These are phyloP conservation scores for Clarkia xantiana DNA, from an alignment of 345 rosid species.

Conservation along the genomic window DNA sequence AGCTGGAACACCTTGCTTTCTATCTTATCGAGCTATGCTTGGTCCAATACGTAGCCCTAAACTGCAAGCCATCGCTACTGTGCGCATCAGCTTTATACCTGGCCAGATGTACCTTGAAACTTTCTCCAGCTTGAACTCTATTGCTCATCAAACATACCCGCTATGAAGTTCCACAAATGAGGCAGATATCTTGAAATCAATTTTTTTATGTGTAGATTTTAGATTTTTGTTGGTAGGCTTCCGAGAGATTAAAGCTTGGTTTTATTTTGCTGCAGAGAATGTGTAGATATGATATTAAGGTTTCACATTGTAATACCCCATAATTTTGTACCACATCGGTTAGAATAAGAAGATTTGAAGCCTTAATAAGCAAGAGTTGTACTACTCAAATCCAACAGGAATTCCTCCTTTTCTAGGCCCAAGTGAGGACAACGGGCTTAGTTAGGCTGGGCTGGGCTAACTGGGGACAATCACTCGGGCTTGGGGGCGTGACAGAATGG, in stretches of 20 bases:
- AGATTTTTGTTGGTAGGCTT: too few species aligned
- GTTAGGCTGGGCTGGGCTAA: too few species aligned
- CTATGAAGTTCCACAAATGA: conserved; percentile 49
- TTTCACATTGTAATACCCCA: too few species aligned
- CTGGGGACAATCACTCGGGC: too few species aligned
- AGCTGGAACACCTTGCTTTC: conserved; percentile 78
- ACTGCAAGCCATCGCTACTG: conserved; percentile 65
- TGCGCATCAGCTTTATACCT: conserved; percentile 86
- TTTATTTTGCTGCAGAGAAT: conserved; percentile 38
- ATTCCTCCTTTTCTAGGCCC: too few species aligned
- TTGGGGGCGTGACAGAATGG: too few species aligned
- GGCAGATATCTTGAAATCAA: conserved; percentile 18
- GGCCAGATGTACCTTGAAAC: conserved; percentile 58
- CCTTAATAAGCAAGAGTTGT: too few species aligned
- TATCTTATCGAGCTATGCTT: conserved; percentile 72
- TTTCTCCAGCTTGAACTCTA: conserved; percentile 60
- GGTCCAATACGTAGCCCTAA: conserved; percentile 68
- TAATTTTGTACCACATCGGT: too few species aligned
- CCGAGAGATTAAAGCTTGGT: neutral
- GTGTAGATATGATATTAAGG: conserved; percentile 61
- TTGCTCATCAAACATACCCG: conserved; percentile 50
- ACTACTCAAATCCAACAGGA: too few species aligned
- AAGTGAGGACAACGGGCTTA: too few species aligned
- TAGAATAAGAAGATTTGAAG: too few species aligned
- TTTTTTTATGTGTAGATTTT: too few species aligned